These are phyloP conservation scores for Talaromyces sp. DNA, from an alignment of 2,329 filamentous ascomycete genomes.

Conservation along the genomic window DNA sequence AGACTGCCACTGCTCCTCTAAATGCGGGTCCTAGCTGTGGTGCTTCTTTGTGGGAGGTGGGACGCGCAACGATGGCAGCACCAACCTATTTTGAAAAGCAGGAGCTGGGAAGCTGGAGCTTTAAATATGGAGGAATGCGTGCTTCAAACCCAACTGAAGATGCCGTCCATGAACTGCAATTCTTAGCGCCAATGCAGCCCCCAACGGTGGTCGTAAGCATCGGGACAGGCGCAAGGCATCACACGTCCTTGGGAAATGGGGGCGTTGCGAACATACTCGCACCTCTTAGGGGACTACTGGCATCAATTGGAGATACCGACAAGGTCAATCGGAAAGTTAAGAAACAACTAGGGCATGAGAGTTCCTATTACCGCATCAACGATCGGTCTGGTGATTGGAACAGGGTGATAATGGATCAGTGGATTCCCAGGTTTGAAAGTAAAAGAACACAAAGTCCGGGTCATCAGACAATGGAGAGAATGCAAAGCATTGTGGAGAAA, in stretches of 20 bases:
- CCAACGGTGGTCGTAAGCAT: background rate
- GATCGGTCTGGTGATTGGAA: background rate
- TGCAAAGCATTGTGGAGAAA: background rate
- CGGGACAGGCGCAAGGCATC: background rate
- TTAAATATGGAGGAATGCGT: conserved; percentile 20
- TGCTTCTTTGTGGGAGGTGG: conserved; percentile 49
- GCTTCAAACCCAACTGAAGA: background rate
- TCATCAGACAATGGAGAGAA: background rate
- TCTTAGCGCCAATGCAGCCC: background rate
- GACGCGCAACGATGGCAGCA: conserved; percentile 51
- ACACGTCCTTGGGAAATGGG: background rate
- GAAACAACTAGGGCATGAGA: background rate
- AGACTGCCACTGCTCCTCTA: background rate
- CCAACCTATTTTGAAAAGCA: conserved; percentile 31
- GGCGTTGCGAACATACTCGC: background rate
- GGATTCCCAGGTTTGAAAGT: background rate
- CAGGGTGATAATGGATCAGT: background rate
- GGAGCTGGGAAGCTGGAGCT: conserved; percentile 21
- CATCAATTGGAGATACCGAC: background rate
- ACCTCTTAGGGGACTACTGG: background rate
- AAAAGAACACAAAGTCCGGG: background rate
- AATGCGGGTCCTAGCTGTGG: background rate
- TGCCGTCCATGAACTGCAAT: background rate
- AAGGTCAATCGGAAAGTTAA: background rate
- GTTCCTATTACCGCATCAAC: background rate